phyloP scores from a whole-genome alignment of 139 green algal genomes.

The Chlorella sorokiniana region DNA sequence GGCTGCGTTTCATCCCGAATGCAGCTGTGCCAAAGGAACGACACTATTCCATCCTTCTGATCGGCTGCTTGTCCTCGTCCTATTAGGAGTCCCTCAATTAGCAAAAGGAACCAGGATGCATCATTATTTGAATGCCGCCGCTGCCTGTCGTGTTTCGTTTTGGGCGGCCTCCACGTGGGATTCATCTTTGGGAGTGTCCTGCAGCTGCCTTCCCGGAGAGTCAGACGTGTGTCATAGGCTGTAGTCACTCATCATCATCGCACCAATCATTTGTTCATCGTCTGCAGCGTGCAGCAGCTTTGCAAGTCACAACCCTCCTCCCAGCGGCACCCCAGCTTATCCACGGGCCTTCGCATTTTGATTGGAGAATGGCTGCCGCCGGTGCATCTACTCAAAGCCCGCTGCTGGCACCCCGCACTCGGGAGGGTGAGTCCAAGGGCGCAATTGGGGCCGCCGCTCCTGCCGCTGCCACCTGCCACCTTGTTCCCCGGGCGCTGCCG shows the following conservation, averaged over 20 bases:
- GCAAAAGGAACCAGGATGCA: too few relatives aligned
- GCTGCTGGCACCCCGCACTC: neutral
- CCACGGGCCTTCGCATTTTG: too few relatives aligned
- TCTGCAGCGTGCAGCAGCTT: neutral
- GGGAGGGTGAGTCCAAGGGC: slow-evolving; percentile 9
- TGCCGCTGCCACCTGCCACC: neutral
- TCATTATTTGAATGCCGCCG: too few relatives aligned
- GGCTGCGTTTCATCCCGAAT: slow-evolving; percentile 1
- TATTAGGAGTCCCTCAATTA: too few relatives aligned
- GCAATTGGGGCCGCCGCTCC: neutral
- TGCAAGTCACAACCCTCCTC: neutral
- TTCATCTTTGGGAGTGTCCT: too few relatives aligned
- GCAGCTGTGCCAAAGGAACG: neutral
- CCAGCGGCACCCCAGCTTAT: neutral
- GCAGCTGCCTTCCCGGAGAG: too few relatives aligned
- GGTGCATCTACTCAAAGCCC: neutral
- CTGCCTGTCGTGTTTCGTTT: too few relatives aligned
- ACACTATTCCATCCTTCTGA: neutral
- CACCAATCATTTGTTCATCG: neutral
- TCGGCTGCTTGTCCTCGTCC: too few relatives aligned
- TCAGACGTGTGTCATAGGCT: too few relatives aligned
- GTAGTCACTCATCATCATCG: neutral
- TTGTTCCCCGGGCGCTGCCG: too few relatives aligned
- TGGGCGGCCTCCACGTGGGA: too few relatives aligned
- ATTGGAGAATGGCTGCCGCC: neutral